Base-by-base conservation (phyloP, 2,329 filamentous ascomycete species). In the Scedosporium apiospermum region DNA sequence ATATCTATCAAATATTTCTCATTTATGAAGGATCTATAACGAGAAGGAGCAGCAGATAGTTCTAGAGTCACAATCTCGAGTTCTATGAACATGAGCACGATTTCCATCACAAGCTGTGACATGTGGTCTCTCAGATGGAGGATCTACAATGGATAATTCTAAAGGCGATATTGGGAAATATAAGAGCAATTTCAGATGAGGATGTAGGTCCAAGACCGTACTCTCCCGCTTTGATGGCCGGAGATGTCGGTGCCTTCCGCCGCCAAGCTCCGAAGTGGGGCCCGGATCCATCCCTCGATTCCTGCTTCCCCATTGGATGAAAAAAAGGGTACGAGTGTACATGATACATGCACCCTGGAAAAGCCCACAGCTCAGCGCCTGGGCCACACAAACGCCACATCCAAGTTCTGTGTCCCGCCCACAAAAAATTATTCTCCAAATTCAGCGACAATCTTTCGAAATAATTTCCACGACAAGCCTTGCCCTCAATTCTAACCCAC, bases 381-480 rank as follows among this genome's bases (percentile, higher is more conserved):
- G 23, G 46, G 21, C 30, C 60, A 41, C 49, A 61, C 60, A 42
- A 42, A 34, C 53, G 41, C 57, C 23, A 34, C 38, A 46, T 21
- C 42, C 41, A 23, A 18, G n/a, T 51, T 51, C 34, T 38, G 34
- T 38, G 34, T 38, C 23, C n/a, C 49, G 60, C 60, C 60, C 60
- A 61, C 60, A 61, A 61, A 61, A 53, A 55, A 57, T 42, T 61
- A 41, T 41, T 61, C n/a, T 51, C 49, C 60, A 61, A 61, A 61
- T 61, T 61, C 60, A 61, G 34, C 49, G 38, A 51, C 59, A 18
- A 53, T 34, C 42, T 18, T 55, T 55, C 49, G 60, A 61, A 61
- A 61, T 55, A 55, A 23, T 51, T 44, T 49, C 49, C 46, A 16
- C 60, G 21, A 57, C 27, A 23, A 61, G 41, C 41, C 49, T 49